Evolutionary conservation across 768 basidiomycete species (phyloP), one percentile per base, ranked within the genome.

Genomic region (Amylocystis lapponica): DNA sequence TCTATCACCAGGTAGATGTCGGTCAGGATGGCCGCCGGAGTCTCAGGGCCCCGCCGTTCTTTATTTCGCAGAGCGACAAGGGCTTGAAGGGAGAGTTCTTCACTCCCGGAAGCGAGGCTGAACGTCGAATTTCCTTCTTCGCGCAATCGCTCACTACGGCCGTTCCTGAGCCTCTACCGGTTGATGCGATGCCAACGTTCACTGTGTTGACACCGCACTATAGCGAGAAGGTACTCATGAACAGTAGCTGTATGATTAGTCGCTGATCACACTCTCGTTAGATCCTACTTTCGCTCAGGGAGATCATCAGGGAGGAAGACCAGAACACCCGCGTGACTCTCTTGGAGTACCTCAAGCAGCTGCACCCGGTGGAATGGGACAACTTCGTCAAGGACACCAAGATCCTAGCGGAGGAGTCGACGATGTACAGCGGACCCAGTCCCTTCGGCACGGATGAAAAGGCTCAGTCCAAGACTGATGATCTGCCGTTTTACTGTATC

Each of bases 171-270:
- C 86, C 96, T 7, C 66, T 98, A 26, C 92, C 94, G 12, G 91
- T 99, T 32, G 94, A 98, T 62, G 89, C 93, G n/a, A 98, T 99
- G 96, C 96, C 96, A 2, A 97, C 95, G 0, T 99, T 99, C 73
- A 98, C 96, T 34, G 94, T 99, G 19, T 70, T 99, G 42, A 96
- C 93, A 0, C 96, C 96, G 12, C 96, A 99, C 66, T 99, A 99
- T 64, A 96, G 86, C 47, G 96, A 99, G 66, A 99, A 99, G 80
- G 85, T 85, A n/a, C n/a, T n/a, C n/a, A n/a, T n/a, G n/a, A n/a
- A n/a, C 13, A 20, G 9, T 9, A 14, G 2, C 4, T n/a, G n/a
- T n/a, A n/a, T n/a, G n/a, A n/a, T n/a, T n/a, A n/a, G n/a, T n/a
- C n/a, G n/a, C n/a, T n/a, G n/a, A n/a, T n/a, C n/a, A n/a, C n/a